Conservation (phyloP, 805 yeast genomes). For the Metschnikowia amazonensis region DNA sequence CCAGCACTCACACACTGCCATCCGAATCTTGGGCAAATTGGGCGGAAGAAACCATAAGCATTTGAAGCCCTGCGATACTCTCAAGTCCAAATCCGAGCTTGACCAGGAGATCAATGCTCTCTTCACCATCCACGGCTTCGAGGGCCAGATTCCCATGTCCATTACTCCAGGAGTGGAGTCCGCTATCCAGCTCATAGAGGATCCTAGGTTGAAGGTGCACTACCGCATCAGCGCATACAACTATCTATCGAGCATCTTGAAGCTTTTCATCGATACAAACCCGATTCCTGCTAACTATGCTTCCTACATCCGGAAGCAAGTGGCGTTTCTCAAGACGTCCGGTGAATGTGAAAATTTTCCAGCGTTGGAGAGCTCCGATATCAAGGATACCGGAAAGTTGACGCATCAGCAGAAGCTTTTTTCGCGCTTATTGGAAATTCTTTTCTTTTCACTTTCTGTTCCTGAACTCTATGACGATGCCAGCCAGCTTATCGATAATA, state of each 20-base stretch:
- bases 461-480: slow-evolving; percentile 73
- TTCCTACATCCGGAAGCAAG: slow-evolving; percentile 47
- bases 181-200: slow-evolving; percentile 72
- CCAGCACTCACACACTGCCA: slow-evolving; percentile 91
- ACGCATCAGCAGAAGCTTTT: slow-evolving; percentile 64
- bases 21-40: slow-evolving; percentile 86
- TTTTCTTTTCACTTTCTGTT: slow-evolving; percentile 74
- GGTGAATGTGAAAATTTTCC: slow-evolving; percentile 34
- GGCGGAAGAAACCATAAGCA: slow-evolving; percentile 95
- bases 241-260: slow-evolving; percentile 61
- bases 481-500: slow-evolving; percentile 50
- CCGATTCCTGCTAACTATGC: slow-evolving; percentile 44
- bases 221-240: slow-evolving; percentile 76
- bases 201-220: slow-evolving; percentile 56
- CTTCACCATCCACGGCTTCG: slow-evolving; percentile 67
- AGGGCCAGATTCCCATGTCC: slow-evolving; percentile 58
- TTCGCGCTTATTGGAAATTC: slow-evolving; percentile 58
- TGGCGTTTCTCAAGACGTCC: slow-evolving; percentile 36
- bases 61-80: slow-evolving; percentile 67
- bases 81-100: slow-evolving; percentile 50
- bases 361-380: slow-evolving; percentile 38
- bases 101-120: slow-evolving; percentile 69
- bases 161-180: slow-evolving; percentile 79
- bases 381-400: slow-evolving; percentile 48
- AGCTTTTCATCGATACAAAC: slow-evolving; percentile 59